Evolutionary conservation across 2,329 filamentous ascomycete species (phyloP).

Genomic region (Diplodia mutila): DNA sequence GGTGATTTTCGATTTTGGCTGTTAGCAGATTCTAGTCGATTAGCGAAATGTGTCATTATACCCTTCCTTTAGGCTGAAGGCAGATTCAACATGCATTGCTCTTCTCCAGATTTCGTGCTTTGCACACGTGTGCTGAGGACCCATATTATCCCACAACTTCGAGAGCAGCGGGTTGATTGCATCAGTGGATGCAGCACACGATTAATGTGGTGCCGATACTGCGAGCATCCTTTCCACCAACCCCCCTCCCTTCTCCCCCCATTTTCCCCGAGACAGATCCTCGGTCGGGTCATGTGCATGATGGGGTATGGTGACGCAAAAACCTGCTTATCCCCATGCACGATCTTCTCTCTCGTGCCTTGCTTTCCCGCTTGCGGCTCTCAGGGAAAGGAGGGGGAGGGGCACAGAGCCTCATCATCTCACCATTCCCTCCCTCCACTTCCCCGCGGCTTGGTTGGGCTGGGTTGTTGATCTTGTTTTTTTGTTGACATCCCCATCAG

Average conservation of each 20-base stretch:
- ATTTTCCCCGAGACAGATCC: not conserved
- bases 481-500: not conserved
- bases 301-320: slow-evolving; percentile 10
- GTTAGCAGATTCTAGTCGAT: not conserved
- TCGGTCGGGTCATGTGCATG: not conserved
- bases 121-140: not conserved
- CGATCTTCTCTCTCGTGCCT: not conserved
- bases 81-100: not conserved
- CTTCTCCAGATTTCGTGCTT: not conserved
- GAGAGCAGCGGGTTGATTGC: not conserved
- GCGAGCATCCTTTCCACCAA: not conserved
- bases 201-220: not conserved
- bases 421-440: not conserved
- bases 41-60: not conserved
- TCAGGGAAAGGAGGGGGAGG: not conserved
- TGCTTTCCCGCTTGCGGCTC: not conserved
- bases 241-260: not conserved
- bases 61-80: not conserved
- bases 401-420: not conserved
- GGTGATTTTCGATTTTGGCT: not conserved
- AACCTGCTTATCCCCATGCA: slow-evolving; percentile 7
- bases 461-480: not conserved
- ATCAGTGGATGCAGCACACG: not conserved
- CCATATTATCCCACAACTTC: not conserved
- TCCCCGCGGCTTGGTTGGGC: not conserved